Evolutionary conservation across 257 asterid genomes (phyloP).

Genomic region (Nicotiana sylvestris): DNA sequence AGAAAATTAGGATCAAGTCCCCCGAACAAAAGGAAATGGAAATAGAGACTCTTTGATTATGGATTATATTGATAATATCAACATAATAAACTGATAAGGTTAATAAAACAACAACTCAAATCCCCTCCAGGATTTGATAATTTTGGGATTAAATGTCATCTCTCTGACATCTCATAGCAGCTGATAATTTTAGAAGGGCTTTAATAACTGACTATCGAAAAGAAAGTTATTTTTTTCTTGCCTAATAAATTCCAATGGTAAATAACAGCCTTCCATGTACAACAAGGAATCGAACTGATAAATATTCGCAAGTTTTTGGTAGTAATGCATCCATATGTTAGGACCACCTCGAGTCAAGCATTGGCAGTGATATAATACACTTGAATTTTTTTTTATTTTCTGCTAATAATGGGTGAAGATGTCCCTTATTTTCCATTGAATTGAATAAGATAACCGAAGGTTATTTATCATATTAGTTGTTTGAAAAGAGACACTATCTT

Average conservation of each 20-base stretch:
- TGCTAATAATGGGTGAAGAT: neutral
- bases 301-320: neutral
- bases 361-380: neutral
- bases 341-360: neutral
- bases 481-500: neutral
- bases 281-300: neutral
- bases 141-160: neutral
- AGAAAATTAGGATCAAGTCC: neutral
- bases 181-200: neutral
- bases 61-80: neutral
- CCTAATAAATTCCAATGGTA: neutral
- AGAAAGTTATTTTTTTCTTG: neutral
- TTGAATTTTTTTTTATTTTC: neutral
- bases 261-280: neutral
- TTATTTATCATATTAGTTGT: neutral
- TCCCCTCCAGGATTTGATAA: neutral
- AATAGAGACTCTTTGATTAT: neutral
- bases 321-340: neutral
- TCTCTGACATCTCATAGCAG: neutral
- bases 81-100: neutral
- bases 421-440: neutral
- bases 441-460: neutral
- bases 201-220: neutral
- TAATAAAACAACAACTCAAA: neutral
- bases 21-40: slow-evolving; percentile 1